phyloP scores from a whole-genome alignment of 805 yeast genomes.

The Cyberlindnera saturnus region DNA sequence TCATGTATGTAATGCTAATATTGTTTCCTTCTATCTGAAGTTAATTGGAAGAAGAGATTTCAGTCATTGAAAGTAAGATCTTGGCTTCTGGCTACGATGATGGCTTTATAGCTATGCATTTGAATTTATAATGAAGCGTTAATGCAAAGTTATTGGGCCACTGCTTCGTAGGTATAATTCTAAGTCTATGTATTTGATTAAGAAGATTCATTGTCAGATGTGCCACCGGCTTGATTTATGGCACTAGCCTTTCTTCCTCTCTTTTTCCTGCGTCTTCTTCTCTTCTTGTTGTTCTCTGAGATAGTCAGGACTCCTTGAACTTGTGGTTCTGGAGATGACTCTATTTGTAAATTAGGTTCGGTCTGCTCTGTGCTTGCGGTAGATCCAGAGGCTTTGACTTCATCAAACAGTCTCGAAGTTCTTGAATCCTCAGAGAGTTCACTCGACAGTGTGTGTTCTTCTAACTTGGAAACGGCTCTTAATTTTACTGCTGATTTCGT shows the following conservation, averaged over 20 bases:
- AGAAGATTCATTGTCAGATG: conserved; percentile 6
- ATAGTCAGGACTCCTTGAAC: background rate
- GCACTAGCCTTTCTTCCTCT: background rate
- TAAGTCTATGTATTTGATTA: background rate
- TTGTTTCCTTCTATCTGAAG: background rate
- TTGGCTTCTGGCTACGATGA: conserved; percentile 50
- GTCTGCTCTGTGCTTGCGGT: background rate
- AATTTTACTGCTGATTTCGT: conserved; percentile 3
- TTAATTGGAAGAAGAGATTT: conserved; percentile 19
- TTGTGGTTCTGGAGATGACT: background rate
- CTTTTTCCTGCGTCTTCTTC: conserved; percentile 13
- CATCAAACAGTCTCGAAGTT: conserved; percentile 6
- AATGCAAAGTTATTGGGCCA: background rate
- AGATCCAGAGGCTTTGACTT: background rate
- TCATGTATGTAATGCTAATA: conserved; percentile 11
- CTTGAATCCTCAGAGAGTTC: conserved; percentile 3
- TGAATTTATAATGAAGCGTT: conserved; percentile 2
- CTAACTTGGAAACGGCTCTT: conserved; percentile 1
- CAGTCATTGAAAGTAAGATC: conserved; percentile 18
- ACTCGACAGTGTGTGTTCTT: background rate
- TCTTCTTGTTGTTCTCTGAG: conserved; percentile 6
- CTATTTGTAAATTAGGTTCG: background rate
- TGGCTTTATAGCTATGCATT: conserved; percentile 42
- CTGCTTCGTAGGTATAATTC: no score
- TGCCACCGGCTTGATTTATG: background rate